Evolutionary conservation across 257 asterid species (phyloP).

Genomic region (Leptodermis oblonga): DNA sequence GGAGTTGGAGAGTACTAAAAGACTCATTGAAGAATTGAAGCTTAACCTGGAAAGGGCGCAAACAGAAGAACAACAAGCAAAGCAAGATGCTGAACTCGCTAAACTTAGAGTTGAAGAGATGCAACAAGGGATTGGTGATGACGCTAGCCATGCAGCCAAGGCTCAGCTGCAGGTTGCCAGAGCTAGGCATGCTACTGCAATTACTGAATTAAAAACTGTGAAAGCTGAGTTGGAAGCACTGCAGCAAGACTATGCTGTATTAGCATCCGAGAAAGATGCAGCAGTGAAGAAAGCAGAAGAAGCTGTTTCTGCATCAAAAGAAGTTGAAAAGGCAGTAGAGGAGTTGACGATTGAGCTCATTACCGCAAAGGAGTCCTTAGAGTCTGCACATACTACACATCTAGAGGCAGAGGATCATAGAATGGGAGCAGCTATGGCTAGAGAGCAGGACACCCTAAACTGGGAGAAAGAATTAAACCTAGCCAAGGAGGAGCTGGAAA

Average conservation of each 20-base stretch:
- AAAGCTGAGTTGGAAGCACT: constrained; percentile 58
- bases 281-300: constrained; percentile 63
- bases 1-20: constrained; percentile 73
- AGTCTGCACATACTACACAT: constrained; percentile 86
- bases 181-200: constrained; percentile 75
- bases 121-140: constrained; percentile 86
- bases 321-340: constrained; percentile 83
- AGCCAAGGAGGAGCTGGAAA: constrained; percentile 67
- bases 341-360: constrained; percentile 79
- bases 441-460: constrained; percentile 63
- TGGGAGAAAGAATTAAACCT: constrained; percentile 77
- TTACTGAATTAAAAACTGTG: constrained; percentile 58
- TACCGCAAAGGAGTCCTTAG: constrained; percentile 68
- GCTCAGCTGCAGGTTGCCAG: constrained; percentile 95
- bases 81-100: constrained; percentile 92
- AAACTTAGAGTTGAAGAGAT: constrained; percentile 82
- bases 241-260: constrained; percentile 41
- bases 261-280: constrained; percentile 59
- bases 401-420: constrained; percentile 90
- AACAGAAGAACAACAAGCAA: constrained; percentile 88
- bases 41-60: constrained; percentile 87
- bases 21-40: constrained; percentile 83
- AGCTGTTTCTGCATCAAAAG: constrained; percentile 51
- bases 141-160: constrained; percentile 81
- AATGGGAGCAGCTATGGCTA: constrained; percentile 71